Base-by-base conservation (phyloP, 208 protist genomes). In the Leishmania turanica region DNA sequence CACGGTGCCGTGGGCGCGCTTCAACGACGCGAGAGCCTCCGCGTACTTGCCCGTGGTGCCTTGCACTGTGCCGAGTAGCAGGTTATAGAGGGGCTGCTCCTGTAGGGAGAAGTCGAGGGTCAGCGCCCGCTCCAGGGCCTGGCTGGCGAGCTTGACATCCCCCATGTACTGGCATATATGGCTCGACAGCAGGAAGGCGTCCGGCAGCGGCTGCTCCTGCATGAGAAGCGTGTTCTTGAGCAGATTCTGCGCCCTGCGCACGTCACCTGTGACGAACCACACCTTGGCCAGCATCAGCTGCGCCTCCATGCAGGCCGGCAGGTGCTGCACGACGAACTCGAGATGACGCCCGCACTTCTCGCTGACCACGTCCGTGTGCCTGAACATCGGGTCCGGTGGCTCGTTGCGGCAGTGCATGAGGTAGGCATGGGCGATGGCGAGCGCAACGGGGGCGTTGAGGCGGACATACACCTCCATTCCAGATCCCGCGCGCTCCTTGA, bases 61-160 rank as follows among this genome's bases (percentile, higher is more conserved):
- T 74, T 95, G 85, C 56, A 98, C 88, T 42, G 91, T 92, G 56
- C 96, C 98, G 60, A 93, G 92, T 19, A 99, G 81, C 21, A 99
- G 80, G 80, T 98, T 96, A 84, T 98, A 99, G 8, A 93, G 81
- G 15, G 97, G 93, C 80, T 93, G 90, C 79, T 99, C 95, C 75
- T 97, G 95, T 34, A 99, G 81, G 49, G 95, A 89, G 88, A 99
- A 99, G 83, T 99, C 94, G 47, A 98, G 87, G 15, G 92, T 97
- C 49, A 99, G 87, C 19, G 96, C 98, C 83, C 97, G 92, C 79
- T 99, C 95, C 11, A 99, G 91, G 11, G 95, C 90, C 42, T 94
- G 88, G 51, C 65, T 80, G 7, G 98, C 98, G n/a, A 93, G 73
- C 56, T 83, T 89, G 54, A 90, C 79, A 51, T 98, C 93, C 21